A percentile compares a stretch with the other conserved stretches of the same genome.
These are phyloP conservation scores for Acanthamoeba sp. DNA, from an alignment of 208 protist genomes.

Conservation along the genomic window DNA sequence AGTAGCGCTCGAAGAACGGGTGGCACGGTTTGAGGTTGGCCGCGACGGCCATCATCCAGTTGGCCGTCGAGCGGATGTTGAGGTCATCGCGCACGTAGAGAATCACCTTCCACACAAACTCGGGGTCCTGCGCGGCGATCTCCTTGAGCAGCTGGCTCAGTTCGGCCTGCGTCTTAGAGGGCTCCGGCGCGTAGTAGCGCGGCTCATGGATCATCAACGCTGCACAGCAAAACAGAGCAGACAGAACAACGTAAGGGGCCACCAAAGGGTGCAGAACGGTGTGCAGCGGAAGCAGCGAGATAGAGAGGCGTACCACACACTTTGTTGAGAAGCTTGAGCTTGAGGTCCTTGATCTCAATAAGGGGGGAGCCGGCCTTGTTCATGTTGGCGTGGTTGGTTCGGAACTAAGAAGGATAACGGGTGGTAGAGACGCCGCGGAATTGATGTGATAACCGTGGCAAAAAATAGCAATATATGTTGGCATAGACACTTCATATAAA, in stretches of 20 bases:
- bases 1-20: conserved; percentile 93
- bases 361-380: conserved; percentile 34
- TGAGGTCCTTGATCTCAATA: conserved; percentile 41
- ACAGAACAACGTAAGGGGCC: neutral
- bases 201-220: conserved; percentile 71
- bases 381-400: neutral
- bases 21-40: conserved; percentile 90
- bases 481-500: too few species aligned
- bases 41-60: conserved; percentile 93
- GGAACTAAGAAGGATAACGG: neutral
- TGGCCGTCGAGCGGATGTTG: conserved; percentile 93
- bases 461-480: too few species aligned
- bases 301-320: too few species aligned
- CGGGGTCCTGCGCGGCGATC: conserved; percentile 47
- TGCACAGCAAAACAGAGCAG: neutral
- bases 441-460: too few species aligned
- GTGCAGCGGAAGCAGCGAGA: too few species aligned
- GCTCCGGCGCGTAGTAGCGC: conserved; percentile 1
- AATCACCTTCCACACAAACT: conserved; percentile 72
- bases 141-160: conserved; percentile 36
- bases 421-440: too few species aligned
- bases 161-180: conserved; percentile 13
- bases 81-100: conserved; percentile 89
- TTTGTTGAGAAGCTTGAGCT: conserved; percentile 62
- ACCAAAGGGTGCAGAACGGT: neutral